phyloP scores from a whole-genome alignment of 768 basidiomycete species.

The Paxillus involutus region DNA sequence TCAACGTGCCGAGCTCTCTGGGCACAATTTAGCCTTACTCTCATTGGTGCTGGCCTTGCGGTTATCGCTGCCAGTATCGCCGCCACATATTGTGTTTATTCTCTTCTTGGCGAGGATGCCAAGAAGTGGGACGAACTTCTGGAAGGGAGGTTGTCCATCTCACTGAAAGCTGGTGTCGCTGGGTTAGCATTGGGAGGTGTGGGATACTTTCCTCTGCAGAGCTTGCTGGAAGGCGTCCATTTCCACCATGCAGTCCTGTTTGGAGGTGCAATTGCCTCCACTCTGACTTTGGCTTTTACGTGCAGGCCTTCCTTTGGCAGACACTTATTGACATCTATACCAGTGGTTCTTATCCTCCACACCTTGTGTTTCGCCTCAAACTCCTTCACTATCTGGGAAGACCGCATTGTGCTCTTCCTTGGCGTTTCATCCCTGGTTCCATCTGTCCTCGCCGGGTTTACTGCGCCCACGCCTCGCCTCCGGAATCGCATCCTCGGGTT shows the following conservation, averaged over 20 bases:
- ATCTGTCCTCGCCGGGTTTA: slow-evolving; percentile 57
- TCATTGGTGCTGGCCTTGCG: slow-evolving; percentile 73
- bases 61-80: slow-evolving; percentile 58
- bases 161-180: slow-evolving; percentile 32
- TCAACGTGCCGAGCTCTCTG: slow-evolving; percentile 80
- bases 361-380: slow-evolving; percentile 83
- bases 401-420: slow-evolving; percentile 76
- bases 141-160: slow-evolving; percentile 27
- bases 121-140: slow-evolving; percentile 46
- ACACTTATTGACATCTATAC: slow-evolving; percentile 29
- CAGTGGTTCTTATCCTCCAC: slow-evolving; percentile 65
- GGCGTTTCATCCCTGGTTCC: slow-evolving; percentile 64
- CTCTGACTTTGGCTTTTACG: slow-evolving; percentile 42
- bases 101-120: slow-evolving; percentile 39
- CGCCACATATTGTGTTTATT: slow-evolving; percentile 56
- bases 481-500: slow-evolving; percentile 77
- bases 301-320: slow-evolving; percentile 36
- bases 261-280: slow-evolving; percentile 45
- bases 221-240: slow-evolving; percentile 46
- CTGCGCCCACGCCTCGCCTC: slow-evolving; percentile 67
- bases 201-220: slow-evolving; percentile 29
- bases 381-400: slow-evolving; percentile 99
- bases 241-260: slow-evolving; percentile 53
- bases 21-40: slow-evolving; percentile 87
- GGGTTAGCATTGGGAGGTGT: slow-evolving; percentile 41